These are phyloP conservation scores for Lasiodiplodia citricola DNA, from an alignment of 2,329 filamentous ascomycete genomes.

Conservation along the genomic window DNA sequence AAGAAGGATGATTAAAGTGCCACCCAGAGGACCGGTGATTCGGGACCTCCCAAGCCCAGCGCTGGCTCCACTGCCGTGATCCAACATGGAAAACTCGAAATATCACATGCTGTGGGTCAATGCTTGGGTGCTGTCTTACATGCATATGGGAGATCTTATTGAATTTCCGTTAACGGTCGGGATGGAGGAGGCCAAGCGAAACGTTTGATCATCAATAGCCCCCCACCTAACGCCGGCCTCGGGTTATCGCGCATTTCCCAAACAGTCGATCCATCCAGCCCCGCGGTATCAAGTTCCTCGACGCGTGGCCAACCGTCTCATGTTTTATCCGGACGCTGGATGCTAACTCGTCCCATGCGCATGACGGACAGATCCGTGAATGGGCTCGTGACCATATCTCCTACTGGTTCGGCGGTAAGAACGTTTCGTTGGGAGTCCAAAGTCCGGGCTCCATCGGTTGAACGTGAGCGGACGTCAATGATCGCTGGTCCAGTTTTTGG, in stretches of 20 bases:
- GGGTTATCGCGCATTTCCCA: constrained; percentile 1
- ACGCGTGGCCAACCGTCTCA: background rate
- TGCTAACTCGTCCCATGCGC: background rate
- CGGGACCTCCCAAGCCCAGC: background rate
- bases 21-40: background rate
- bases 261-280: background rate
- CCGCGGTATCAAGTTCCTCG: background rate
- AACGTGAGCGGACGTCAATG: background rate
- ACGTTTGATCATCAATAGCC: background rate
- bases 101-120: background rate
- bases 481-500: background rate
- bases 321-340: background rate
- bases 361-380: background rate
- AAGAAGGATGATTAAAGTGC: background rate
- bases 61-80: background rate
- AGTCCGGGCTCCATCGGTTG: background rate
- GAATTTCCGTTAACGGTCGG: background rate
- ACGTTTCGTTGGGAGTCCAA: background rate
- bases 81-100: background rate
- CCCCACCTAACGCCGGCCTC: background rate
- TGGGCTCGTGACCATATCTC: background rate
- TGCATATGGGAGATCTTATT: constrained; percentile 20
- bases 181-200: background rate
- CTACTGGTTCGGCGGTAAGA: background rate
- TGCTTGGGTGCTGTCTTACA: constrained; percentile 2